phyloP scores from a whole-genome alignment of 2,329 filamentous ascomycete species.

The Ploettnerulaceae sp. region DNA sequence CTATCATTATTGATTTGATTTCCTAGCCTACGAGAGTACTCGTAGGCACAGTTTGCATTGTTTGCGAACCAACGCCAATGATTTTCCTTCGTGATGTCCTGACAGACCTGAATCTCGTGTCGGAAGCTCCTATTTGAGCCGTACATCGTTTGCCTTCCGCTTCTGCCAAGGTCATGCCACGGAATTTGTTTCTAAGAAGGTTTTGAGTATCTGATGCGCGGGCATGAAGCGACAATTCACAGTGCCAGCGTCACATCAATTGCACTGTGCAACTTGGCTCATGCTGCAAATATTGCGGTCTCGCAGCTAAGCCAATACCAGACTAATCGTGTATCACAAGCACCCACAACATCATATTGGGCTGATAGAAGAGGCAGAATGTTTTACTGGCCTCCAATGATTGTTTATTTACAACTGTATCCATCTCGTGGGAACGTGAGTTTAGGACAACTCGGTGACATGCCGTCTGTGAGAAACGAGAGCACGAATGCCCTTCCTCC shows the following conservation, averaged over 20 bases:
- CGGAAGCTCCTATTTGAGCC: constrained; percentile 2
- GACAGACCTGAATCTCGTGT: neutral
- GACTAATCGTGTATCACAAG: neutral
- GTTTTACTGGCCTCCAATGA: neutral
- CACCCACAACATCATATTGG: neutral
- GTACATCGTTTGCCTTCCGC: neutral
- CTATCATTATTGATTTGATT: constrained; percentile 2
- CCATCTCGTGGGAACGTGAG: no score
- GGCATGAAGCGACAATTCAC: no score
- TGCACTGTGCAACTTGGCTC: neutral
- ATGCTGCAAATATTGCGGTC: neutral
- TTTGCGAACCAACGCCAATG: constrained; percentile 1
- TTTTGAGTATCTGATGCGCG: no score
- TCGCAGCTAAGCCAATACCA: neutral
- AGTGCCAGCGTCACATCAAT: neutral
- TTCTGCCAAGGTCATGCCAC: neutral
- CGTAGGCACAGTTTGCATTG: neutral
- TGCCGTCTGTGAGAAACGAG: no score
- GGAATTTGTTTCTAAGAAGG: no score
- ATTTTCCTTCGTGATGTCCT: neutral
- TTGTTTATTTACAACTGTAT: no score
- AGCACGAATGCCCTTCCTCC: neutral
- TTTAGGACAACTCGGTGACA: no score
- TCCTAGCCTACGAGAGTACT: neutral
- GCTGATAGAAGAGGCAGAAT: no score